A percentile compares a stretch with the other conserved stretches of the same genome.
phyloP scores from a whole-genome alignment of 2,329 filamentous ascomycete genomes.

The Fusarium verrucosum region DNA sequence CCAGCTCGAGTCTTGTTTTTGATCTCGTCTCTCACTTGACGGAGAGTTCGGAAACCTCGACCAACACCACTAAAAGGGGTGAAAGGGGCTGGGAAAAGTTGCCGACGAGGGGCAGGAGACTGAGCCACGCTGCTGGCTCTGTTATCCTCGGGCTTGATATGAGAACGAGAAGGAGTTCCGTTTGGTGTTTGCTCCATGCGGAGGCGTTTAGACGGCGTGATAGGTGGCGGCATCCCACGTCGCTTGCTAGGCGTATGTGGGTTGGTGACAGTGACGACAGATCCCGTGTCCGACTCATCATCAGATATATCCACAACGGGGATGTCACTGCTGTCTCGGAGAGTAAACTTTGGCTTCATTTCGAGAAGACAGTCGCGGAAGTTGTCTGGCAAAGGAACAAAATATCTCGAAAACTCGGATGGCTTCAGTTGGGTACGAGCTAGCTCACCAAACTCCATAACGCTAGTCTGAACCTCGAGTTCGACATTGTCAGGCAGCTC shows the following conservation, averaged over 20 bases:
- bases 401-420: slow-evolving; percentile 55
- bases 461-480: slow-evolving; percentile 68
- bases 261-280: slow-evolving; percentile 30
- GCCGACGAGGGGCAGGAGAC: slow-evolving; percentile 19
- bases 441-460: slow-evolving; percentile 66
- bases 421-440: slow-evolving; percentile 59
- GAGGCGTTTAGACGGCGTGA: slow-evolving; percentile 50
- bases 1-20: slow-evolving; percentile 63
- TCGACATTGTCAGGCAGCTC: slow-evolving; percentile 74
- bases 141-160: slow-evolving; percentile 54
- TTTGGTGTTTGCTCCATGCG: slow-evolving; percentile 35
- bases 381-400: slow-evolving; percentile 58
- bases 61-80: slow-evolving; percentile 52
- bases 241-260: slow-evolving; percentile 46
- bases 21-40: slow-evolving; percentile 64
- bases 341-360: slow-evolving; percentile 58
- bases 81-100: slow-evolving; percentile 51
- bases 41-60: slow-evolving; percentile 56
- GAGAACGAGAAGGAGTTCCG: slow-evolving; percentile 22
- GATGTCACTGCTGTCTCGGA: slow-evolving; percentile 52
- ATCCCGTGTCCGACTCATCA: slow-evolving; percentile 52
- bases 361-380: slow-evolving; percentile 61
- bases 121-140: slow-evolving; percentile 37
- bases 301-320: slow-evolving; percentile 52
- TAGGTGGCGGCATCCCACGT: slow-evolving; percentile 38